phyloP scores from a whole-genome alignment of 805 yeast genomes.

The Kuraishia piskuri region DNA sequence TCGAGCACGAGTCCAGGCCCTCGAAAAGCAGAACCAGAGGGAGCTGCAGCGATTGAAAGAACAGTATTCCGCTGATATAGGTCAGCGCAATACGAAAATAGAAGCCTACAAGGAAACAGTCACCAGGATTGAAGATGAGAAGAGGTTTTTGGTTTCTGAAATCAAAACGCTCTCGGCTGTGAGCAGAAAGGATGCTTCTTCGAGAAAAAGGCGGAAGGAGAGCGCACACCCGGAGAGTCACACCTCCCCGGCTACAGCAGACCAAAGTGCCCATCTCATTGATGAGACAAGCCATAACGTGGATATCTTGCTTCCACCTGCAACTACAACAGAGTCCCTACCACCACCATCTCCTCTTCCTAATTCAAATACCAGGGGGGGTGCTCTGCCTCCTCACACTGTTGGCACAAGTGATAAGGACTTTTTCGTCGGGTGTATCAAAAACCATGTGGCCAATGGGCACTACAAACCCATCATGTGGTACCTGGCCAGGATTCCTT shows the following conservation, averaged over 20 bases:
- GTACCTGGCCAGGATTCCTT: constrained; percentile 23
- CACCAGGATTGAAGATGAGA: constrained; percentile 42
- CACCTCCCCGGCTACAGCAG: neutral
- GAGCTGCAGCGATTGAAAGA: constrained; percentile 31
- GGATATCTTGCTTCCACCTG: neutral
- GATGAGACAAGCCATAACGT: neutral
- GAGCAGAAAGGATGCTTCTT: neutral
- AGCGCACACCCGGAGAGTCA: neutral
- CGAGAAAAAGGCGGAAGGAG: neutral
- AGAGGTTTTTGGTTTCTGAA: constrained; percentile 31
- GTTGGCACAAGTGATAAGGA: constrained; percentile 27
- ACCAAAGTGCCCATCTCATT: neutral
- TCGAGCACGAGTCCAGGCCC: constrained; percentile 49
- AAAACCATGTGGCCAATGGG: constrained; percentile 28
- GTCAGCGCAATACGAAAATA: constrained; percentile 16
- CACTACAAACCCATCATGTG: constrained; percentile 21
- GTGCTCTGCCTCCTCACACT: constrained; percentile 4
- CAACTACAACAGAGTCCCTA: neutral
- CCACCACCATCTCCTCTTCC: neutral
- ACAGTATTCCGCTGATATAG: constrained; percentile 12
- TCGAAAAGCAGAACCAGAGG: constrained; percentile 26
- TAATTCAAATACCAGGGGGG: neutral
- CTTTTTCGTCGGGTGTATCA: constrained; percentile 26
- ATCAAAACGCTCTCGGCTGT: neutral
- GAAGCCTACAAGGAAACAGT: constrained; percentile 23